phyloP scores from a whole-genome alignment of 768 basidiomycete species.

The Boletus barrowsii region DNA sequence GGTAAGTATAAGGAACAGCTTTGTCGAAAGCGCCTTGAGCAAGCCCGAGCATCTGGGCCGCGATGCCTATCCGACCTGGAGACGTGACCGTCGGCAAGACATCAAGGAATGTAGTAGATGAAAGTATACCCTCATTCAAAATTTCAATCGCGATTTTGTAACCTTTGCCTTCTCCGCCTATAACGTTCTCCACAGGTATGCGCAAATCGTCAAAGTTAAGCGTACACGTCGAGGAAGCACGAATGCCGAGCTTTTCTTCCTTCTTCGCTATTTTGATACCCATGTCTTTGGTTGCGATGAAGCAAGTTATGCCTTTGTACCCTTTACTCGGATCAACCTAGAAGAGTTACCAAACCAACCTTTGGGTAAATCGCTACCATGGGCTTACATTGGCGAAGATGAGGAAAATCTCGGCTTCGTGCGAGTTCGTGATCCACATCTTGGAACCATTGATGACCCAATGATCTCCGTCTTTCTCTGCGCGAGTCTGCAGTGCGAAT shows the following conservation, averaged over 20 bases:
- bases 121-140: slow-evolving; percentile 73
- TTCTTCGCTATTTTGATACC: slow-evolving; percentile 97
- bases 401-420: slow-evolving; percentile 87
- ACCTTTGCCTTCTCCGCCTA: slow-evolving; percentile 89
- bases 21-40: slow-evolving; percentile 97
- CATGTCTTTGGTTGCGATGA: slow-evolving; percentile 94
- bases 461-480: slow-evolving; percentile 79
- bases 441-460: slow-evolving; percentile 96
- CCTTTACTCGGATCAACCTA: slow-evolving; percentile 86
- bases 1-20: slow-evolving; percentile 91
- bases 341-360: not conserved
- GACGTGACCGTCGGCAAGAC: not conserved
- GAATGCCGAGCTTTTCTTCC: slow-evolving; percentile 96
- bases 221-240: slow-evolving; percentile 92
- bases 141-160: slow-evolving; percentile 98
- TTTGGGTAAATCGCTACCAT: not conserved
- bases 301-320: slow-evolving; percentile 99
- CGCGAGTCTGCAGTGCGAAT: slow-evolving; percentile 92
- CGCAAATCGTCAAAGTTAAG: slow-evolving; percentile 93
- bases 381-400: slow-evolving; percentile 89
- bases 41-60: slow-evolving; percentile 97
- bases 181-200: slow-evolving; percentile 79
- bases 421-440: slow-evolving; percentile 99
- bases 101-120: not conserved
- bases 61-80: slow-evolving; percentile 88